phyloP scores from a whole-genome alignment of 176 grass and related monocot species.

The Raddia guianensis region DNA sequence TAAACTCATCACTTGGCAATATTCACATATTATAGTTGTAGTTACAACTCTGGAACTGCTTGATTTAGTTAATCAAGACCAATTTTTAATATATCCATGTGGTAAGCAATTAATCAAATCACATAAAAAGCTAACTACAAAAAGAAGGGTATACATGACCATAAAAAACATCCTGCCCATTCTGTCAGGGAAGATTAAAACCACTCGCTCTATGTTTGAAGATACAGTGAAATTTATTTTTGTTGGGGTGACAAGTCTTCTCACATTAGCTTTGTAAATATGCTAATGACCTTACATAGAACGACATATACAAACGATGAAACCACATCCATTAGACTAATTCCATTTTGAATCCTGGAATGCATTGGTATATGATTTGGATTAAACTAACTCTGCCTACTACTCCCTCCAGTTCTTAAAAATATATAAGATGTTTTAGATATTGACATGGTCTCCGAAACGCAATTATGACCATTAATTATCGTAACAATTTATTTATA shows the following conservation, averaged over 20 bases:
- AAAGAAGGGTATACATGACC: background rate
- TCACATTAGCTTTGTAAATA: background rate
- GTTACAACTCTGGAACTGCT: background rate
- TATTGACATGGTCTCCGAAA: too few relatives aligned
- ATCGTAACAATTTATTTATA: too few relatives aligned
- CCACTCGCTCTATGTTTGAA: background rate
- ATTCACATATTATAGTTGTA: background rate
- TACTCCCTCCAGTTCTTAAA: too few relatives aligned
- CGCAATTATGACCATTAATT: too few relatives aligned
- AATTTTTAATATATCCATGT: conserved; percentile 23
- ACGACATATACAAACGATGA: too few relatives aligned
- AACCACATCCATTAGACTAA: too few relatives aligned
- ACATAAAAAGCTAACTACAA: background rate
- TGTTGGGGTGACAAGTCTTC: background rate
- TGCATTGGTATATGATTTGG: too few relatives aligned
- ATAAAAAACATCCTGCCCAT: background rate
- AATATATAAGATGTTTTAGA: too few relatives aligned
- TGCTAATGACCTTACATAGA: background rate
- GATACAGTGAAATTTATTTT: background rate
- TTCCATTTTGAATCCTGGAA: too few relatives aligned
- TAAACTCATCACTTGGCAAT: background rate
- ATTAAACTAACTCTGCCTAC: too few relatives aligned
- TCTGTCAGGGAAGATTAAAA: background rate
- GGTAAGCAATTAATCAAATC: background rate
- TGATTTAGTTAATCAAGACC: background rate